Conservation (phyloP, 2,329 filamentous ascomycete genomes). For the Berkeleyomyces basicola region DNA sequence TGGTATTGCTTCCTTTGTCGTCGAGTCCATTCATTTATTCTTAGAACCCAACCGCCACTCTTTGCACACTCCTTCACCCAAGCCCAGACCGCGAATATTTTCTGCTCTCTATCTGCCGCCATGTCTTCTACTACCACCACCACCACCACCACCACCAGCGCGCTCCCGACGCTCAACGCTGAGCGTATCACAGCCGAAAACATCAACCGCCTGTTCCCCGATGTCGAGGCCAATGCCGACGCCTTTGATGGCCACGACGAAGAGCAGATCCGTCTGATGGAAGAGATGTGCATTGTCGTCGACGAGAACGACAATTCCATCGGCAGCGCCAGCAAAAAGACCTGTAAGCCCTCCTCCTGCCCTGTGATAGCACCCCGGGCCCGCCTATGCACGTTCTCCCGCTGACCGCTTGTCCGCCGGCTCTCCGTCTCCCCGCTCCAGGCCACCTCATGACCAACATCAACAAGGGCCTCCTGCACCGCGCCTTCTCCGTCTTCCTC, state of each 20-base stretch:
- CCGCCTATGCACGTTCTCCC: background rate
- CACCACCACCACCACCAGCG: constrained; percentile 26
- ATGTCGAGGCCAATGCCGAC: constrained; percentile 53
- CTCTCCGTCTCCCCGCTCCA: constrained; percentile 22
- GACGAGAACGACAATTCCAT: constrained; percentile 87
- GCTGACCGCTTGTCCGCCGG: background rate
- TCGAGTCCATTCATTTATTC: background rate
- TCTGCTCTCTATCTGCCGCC: background rate
- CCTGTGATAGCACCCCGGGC: background rate
- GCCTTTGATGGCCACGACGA: constrained; percentile 86
- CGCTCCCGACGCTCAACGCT: constrained; percentile 18
- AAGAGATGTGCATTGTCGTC: constrained; percentile 94
- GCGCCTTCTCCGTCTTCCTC: constrained; percentile 94
- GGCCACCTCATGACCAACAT: constrained; percentile 99
- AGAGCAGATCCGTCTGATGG: constrained; percentile 96
- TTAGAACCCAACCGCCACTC: background rate
- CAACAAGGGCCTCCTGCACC: constrained; percentile 84
- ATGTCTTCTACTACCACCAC: constrained; percentile 15
- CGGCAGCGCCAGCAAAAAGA: constrained; percentile 94
- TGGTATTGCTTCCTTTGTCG: background rate
- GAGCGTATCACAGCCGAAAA: constrained; percentile 67
- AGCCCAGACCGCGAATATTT: background rate
- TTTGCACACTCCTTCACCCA: background rate
- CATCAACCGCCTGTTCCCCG: constrained; percentile 76
- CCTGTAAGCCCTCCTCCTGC: constrained; percentile 46